phyloP scores from a whole-genome alignment of 176 grass and related monocot species.

The Phoenix dactylifera region DNA sequence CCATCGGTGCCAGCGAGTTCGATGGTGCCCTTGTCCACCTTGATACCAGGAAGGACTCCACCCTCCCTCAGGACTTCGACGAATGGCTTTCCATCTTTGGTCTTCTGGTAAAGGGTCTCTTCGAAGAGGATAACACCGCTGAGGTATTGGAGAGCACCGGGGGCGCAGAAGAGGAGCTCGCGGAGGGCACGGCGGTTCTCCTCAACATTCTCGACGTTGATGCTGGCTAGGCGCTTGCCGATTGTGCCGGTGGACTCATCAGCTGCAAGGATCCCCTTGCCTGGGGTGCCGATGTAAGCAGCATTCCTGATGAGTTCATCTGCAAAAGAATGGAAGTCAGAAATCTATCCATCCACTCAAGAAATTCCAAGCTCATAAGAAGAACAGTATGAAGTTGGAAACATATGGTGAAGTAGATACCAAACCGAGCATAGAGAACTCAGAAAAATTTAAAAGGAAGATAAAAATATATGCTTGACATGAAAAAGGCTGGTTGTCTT shows the following conservation, averaged over 20 bases:
- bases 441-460: too few relatives aligned
- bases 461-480: too few relatives aligned
- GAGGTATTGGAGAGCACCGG: slow-evolving; percentile 12
- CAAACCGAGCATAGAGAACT: too few relatives aligned
- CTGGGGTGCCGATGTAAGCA: slow-evolving; percentile 13
- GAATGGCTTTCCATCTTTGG: slow-evolving; percentile 5
- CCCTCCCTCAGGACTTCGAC: slow-evolving; percentile 16
- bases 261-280: slow-evolving; percentile 16
- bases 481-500: too few relatives aligned
- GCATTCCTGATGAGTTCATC: slow-evolving; percentile 18
- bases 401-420: too few relatives aligned
- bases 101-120: slow-evolving; percentile 25
- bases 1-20: slow-evolving; percentile 14
- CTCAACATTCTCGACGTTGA: slow-evolving; percentile 18
- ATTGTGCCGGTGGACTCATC: slow-evolving; percentile 18
- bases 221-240: slow-evolving; percentile 19
- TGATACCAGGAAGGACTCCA: slow-evolving; percentile 17
- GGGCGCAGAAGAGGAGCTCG: slow-evolving; percentile 10
- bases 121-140: slow-evolving; percentile 21
- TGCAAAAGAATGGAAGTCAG: neutral
- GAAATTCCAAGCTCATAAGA: too few relatives aligned
- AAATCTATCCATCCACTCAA: too few relatives aligned
- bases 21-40: slow-evolving; percentile 18
- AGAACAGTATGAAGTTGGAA: too few relatives aligned
- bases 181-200: slow-evolving; percentile 14